Percentiles rank a stretch among this genome's conserved stretches.
Conservation (phyloP, 768 basidiomycete species). For the Cubamyces sp. region DNA sequence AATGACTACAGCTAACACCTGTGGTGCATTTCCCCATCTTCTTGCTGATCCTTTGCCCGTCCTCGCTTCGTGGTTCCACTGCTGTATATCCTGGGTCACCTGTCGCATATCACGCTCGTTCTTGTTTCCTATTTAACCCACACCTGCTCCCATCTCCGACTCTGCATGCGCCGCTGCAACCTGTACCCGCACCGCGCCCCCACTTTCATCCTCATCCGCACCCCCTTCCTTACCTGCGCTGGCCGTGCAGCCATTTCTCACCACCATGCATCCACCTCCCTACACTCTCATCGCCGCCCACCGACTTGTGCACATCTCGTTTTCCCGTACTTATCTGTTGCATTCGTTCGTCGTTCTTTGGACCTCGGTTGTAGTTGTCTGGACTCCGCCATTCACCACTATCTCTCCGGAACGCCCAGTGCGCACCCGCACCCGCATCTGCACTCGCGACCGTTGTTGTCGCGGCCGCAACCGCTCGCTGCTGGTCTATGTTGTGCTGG, state of each 20-base stretch:
- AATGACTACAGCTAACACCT: conserved; percentile 32
- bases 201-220: conserved; percentile 1
- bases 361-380: conserved; percentile 14
- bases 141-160: conserved; percentile 26
- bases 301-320: conserved; percentile 9
- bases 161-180: conserved; percentile 14
- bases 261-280: conserved; percentile 4
- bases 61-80: conserved; percentile 10
- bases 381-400: conserved; percentile 5
- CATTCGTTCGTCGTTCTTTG: conserved; percentile 25
- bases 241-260: background rate
- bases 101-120: conserved; percentile 29
- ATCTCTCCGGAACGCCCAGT: conserved; percentile 8
- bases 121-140: conserved; percentile 28
- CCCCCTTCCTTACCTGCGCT: background rate
- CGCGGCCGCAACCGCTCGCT: background rate
- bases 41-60: conserved; percentile 6
- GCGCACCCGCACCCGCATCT: conserved; percentile 7
- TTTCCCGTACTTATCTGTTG: conserved; percentile 22
- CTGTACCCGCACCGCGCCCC: conserved; percentile 9
- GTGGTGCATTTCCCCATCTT: conserved; percentile 10
- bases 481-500: conserved; percentile 7
- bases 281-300: conserved; percentile 3
- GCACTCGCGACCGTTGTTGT: background rate
- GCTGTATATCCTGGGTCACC: conserved; percentile 21